These are phyloP conservation scores for Nigrospora oryzae DNA, from an alignment of 2,329 filamentous ascomycete species.

Conservation along the genomic window DNA sequence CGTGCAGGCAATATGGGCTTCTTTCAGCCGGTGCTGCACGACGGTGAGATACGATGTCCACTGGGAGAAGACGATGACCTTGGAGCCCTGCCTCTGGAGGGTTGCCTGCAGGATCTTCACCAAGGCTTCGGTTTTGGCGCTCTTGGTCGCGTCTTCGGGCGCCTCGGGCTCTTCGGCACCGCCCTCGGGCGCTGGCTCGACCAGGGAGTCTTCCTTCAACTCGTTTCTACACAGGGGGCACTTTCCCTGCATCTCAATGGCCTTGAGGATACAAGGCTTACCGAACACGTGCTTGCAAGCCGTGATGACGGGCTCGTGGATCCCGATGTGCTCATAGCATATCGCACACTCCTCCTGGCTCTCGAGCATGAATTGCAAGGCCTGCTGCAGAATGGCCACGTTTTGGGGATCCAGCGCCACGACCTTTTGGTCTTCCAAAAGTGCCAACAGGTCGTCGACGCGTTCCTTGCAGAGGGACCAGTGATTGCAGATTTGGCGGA, in stretches of 20 bases:
- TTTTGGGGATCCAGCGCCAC: constrained; percentile 69
- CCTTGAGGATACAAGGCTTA: constrained; percentile 61
- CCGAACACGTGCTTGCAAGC: constrained; percentile 80
- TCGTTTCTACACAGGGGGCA: constrained; percentile 78
- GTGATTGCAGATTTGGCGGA: constrained; percentile 83
- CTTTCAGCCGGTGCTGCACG: constrained; percentile 58
- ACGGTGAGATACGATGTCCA: constrained; percentile 70
- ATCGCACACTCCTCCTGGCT: constrained; percentile 76
- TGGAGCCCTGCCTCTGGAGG: constrained; percentile 53
- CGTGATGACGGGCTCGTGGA: constrained; percentile 64
- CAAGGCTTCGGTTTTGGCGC: constrained; percentile 76
- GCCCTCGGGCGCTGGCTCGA: constrained; percentile 56
- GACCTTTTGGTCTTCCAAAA: constrained; percentile 59
- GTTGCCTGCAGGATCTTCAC: constrained; percentile 67
- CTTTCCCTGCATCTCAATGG: constrained; percentile 67
- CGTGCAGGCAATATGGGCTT: constrained; percentile 52
- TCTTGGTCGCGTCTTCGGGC: constrained; percentile 55
- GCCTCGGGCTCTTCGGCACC: constrained; percentile 35
- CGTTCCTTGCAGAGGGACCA: constrained; percentile 75
- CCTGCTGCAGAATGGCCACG: constrained; percentile 60
- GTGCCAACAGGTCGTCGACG: constrained; percentile 61
- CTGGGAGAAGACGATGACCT: constrained; percentile 68
- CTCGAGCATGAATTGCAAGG: constrained; percentile 70
- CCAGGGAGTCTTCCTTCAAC: constrained; percentile 48
- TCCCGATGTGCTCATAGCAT: constrained; percentile 63